Base-by-base conservation (phyloP, 495 filamentous ascomycete genomes). In the Talaromyces thailandensis region DNA sequence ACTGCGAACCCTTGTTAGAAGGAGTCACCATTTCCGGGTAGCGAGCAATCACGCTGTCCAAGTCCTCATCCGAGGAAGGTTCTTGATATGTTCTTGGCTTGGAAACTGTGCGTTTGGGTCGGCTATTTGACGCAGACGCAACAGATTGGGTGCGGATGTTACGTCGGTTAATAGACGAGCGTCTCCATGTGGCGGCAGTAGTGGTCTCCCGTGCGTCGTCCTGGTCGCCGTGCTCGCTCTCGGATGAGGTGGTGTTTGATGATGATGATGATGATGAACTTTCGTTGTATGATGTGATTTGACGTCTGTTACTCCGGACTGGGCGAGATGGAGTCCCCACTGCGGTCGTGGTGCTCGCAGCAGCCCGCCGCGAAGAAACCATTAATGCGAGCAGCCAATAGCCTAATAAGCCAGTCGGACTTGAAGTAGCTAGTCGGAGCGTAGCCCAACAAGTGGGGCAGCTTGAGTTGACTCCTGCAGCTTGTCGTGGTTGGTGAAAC, bases 51-150 rank as follows among this genome's bases (percentile, higher is more conserved):
- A 43, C 56, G 59, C 28, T 26, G 1, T 69, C 67, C 9, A 70
- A 62, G 9, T 67, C 67, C 53, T 67, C 71, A 62, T 79, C 79
- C 3, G 69, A 73, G 2, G 76, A 75, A n/a, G 73, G 69, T 62
- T 82, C 79, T 4, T 78, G 76, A 65, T 82, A 82, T 16, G 75
- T 73, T 18, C 56, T 62, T 8, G 67, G 72, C 52, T 64, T 70
- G 45, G 69, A 68, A 24, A 65, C 64, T 26, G 73, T 63, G 51
- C 68, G 68, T 58, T 73, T 75, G 11, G 77, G 72, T 9, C 77
- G 76, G 23, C 75, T 63, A 26, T 74, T 73, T 6, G 52, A 25
- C 4, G 50, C 23, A 32, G 45, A 28, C 24, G 24, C 29, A n/a
- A 23, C 56, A 25, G 51, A 55, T 35, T 37, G 29, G 37, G 21